Evolutionary conservation across 345 rosid genomes (phyloP).

Genomic region (Acer campestre): DNA sequence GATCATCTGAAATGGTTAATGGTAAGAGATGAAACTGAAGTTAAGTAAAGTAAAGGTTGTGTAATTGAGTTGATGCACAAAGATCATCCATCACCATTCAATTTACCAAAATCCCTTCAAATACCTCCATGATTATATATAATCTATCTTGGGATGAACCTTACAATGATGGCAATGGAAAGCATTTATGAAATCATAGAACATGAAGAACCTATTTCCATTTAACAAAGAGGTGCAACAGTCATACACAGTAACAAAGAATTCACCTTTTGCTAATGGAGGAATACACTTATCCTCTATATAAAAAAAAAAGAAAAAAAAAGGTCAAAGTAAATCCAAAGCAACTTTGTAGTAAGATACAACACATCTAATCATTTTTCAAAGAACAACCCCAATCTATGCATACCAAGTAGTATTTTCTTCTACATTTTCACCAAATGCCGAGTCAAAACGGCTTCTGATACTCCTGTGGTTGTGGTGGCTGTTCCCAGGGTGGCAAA

Average conservation of each 20-base stretch:
- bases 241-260: slow-evolving; percentile 2
- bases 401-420: slow-evolving; percentile 21
- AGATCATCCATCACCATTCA: no score
- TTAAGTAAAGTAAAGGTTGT: neutral
- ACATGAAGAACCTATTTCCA: slow-evolving; percentile 13
- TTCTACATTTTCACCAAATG: slow-evolving; percentile 1
- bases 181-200: neutral
- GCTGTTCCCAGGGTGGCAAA: slow-evolving; percentile 83
- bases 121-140: no score
- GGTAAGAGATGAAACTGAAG: neutral
- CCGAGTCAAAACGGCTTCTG: slow-evolving; percentile 75
- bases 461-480: slow-evolving; percentile 56
- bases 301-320: neutral
- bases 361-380: slow-evolving; percentile 6
- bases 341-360: neutral
- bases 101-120: no score
- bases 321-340: slow-evolving; percentile 5
- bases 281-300: slow-evolving; percentile 15
- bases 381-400: slow-evolving; percentile 13
- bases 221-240: neutral
- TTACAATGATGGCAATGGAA: neutral
- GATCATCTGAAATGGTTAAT: neutral
- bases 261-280: slow-evolving; percentile 12
- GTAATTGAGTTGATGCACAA: neutral
- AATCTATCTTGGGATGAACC: no score